Evolutionary conservation across 768 basidiomycete species (phyloP).

Genomic region (Boletus eberwhitei): DNA sequence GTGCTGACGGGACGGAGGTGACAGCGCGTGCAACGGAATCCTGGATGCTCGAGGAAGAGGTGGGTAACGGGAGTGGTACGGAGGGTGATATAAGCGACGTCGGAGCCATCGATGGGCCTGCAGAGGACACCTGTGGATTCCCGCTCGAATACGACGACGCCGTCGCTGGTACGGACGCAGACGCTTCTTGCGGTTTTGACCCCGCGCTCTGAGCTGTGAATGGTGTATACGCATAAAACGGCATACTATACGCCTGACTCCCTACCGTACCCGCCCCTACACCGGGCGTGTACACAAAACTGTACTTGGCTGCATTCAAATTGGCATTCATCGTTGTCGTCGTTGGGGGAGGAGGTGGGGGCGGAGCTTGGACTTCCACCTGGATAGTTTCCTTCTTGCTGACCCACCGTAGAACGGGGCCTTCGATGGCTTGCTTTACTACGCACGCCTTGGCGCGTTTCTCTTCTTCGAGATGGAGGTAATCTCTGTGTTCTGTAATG

Average conservation of each 20-base stretch:
- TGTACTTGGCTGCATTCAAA: constrained; percentile 12
- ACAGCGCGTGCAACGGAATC: not conserved
- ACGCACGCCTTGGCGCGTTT: constrained; percentile 64
- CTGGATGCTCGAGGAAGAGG: constrained; percentile 1
- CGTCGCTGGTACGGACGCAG: not conserved
- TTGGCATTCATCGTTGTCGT: constrained; percentile 5
- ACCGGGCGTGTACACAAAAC: constrained; percentile 15
- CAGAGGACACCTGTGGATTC: not conserved
- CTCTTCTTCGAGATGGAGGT: constrained; percentile 78
- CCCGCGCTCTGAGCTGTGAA: constrained; percentile 4
- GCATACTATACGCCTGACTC: constrained; percentile 21
- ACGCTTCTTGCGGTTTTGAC: constrained; percentile 8
- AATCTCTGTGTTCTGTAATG: constrained; percentile 71
- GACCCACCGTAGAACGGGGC: constrained; percentile 69
- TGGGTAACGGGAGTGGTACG: not conserved
- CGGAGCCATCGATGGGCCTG: not conserved
- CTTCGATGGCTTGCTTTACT: constrained; percentile 57
- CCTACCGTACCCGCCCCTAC: constrained; percentile 2
- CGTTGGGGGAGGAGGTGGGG: constrained; percentile 28
- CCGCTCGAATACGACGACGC: not conserved
- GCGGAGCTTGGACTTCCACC: constrained; percentile 31
- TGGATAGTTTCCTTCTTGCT: constrained; percentile 60
- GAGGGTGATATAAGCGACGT: not conserved
- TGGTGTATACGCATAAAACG: constrained; percentile 27
- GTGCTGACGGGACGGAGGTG: not conserved